Conservation (phyloP, 176 grass and related monocot species). For the Carex cristatella region DNA sequence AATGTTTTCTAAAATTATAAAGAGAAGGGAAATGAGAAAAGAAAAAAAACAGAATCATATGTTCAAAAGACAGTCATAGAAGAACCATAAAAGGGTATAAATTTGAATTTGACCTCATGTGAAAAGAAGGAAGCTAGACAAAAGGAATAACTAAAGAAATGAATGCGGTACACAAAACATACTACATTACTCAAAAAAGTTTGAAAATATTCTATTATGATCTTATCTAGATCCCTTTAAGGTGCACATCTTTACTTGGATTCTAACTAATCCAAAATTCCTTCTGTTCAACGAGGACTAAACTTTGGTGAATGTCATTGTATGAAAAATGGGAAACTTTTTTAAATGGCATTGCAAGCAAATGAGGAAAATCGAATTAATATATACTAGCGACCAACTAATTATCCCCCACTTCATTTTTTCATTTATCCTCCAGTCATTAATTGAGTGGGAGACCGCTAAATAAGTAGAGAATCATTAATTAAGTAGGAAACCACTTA, state of each 20-base stretch:
- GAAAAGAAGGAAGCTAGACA: neutral
- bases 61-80: neutral
- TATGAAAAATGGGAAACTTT: too few species aligned
- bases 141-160: slow-evolving; percentile 11
- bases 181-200: neutral
- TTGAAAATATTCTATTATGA: slow-evolving; percentile 20
- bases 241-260: slow-evolving; percentile 11
- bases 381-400: too few species aligned
- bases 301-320: neutral
- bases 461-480: too few species aligned
- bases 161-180: neutral
- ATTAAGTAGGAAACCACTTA: too few species aligned
- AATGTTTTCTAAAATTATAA: neutral
- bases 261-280: slow-evolving; percentile 21
- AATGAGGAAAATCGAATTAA: too few species aligned
- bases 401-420: too few species aligned
- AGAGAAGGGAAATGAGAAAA: neutral
- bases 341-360: too few species aligned
- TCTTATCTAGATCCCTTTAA: slow-evolving; percentile 18
- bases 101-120: neutral
- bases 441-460: too few species aligned
- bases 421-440: too few species aligned
- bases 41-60: neutral
- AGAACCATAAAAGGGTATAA: neutral
- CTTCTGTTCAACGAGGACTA: neutral